Conservation (phyloP, 345 rosid species). For the Sisymbrium irio region DNA sequence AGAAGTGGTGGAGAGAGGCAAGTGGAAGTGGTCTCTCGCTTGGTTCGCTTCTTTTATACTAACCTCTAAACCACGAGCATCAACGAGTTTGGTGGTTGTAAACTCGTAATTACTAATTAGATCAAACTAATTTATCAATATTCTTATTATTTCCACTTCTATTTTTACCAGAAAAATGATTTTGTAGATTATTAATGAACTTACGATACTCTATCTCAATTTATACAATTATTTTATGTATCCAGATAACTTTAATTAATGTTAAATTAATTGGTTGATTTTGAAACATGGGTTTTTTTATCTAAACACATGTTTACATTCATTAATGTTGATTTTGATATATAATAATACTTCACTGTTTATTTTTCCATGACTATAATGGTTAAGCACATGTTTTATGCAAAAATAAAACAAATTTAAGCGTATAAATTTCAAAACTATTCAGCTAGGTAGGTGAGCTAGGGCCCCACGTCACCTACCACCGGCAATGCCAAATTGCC, state of each 20-base stretch:
- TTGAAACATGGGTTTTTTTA: not conserved
- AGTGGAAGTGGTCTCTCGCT: not conserved
- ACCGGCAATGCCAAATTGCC: not conserved
- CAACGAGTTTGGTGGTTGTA: not conserved
- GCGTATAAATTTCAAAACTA: not conserved
- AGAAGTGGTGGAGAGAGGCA: conserved; percentile 18
- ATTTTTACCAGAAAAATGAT: not conserved
- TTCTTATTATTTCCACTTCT: not conserved
- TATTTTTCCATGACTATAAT: not conserved
- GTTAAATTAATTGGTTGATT: not conserved
- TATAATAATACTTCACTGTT: not conserved
- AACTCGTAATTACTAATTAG: not conserved
- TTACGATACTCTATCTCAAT: not conserved
- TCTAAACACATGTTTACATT: not conserved
- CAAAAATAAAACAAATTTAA: not conserved
- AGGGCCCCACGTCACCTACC: conserved; percentile 22
- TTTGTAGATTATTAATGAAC: not conserved
- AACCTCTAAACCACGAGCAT: not conserved
- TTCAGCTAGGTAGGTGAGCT: conserved; percentile 8
- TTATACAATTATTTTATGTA: not conserved
- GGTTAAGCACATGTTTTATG: not conserved
- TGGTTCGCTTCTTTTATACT: conserved; percentile 20
- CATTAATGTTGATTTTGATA: not conserved
- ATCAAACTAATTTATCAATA: not conserved
- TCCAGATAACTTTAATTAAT: not conserved